Conservation (phyloP, 805 yeast species). For the Ogataea ganodermae region DNA sequence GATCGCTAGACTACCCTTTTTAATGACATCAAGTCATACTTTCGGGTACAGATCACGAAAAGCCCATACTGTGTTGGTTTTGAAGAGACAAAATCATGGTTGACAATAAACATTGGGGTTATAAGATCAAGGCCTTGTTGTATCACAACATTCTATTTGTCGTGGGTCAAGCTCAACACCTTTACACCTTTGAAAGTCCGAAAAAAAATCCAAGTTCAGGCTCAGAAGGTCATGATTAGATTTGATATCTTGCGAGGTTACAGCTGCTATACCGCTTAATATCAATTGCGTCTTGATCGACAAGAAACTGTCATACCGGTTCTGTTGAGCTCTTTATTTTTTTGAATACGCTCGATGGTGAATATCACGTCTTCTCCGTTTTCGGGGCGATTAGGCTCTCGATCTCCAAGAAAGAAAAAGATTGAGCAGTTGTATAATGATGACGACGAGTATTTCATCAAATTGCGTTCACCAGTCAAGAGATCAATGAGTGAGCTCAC, state of each 20-base stretch:
- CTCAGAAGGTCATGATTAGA: too few species aligned
- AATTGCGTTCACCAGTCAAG: constrained; percentile 48
- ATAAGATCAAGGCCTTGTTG: not conserved
- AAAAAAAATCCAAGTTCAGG: not conserved
- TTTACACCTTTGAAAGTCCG: not conserved
- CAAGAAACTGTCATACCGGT: too few species aligned
- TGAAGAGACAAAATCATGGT: too few species aligned
- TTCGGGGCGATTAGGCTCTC: constrained; percentile 25
- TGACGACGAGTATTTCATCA: constrained; percentile 38
- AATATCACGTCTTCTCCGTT: not conserved
- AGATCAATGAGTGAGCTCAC: constrained; percentile 43
- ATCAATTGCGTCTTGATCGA: too few species aligned
- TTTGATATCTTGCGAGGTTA: too few species aligned
- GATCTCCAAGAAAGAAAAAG: constrained; percentile 41
- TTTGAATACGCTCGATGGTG: not conserved
- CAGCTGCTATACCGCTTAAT: too few species aligned
- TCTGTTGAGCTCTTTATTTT: not conserved
- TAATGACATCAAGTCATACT: too few species aligned
- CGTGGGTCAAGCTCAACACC: not conserved
- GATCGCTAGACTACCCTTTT: too few species aligned
- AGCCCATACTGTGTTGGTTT: too few species aligned
- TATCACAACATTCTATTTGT: not conserved
- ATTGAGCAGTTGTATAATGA: constrained; percentile 16
- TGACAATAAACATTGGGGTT: not conserved
- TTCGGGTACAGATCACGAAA: too few species aligned